phyloP scores from a whole-genome alignment of 371 early-diverging fungal species.

The Actinomortierella ambigua region DNA sequence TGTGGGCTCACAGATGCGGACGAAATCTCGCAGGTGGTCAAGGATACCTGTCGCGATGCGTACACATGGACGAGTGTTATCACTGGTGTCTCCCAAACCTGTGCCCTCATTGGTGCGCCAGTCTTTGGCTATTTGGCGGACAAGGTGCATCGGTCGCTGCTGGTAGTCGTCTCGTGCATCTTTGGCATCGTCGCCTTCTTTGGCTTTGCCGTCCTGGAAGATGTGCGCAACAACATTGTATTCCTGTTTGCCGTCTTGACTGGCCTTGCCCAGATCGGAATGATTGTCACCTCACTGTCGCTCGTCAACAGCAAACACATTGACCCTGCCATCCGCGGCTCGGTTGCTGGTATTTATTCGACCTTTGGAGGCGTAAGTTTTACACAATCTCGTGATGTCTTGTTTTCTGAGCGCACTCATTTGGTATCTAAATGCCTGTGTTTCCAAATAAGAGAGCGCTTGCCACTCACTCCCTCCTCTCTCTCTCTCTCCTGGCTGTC shows the following conservation, averaged over 20 bases:
- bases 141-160: constrained; percentile 48
- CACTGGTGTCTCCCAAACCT: constrained; percentile 69
- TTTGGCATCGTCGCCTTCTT: constrained; percentile 58
- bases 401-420: no score
- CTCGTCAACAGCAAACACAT: constrained; percentile 57
- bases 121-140: constrained; percentile 56
- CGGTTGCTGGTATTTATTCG: constrained; percentile 65
- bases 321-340: constrained; percentile 54
- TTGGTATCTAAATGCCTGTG: no score
- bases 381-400: no score
- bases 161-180: constrained; percentile 52
- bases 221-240: constrained; percentile 53
- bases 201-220: constrained; percentile 51
- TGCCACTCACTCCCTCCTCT: no score
- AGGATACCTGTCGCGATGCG: constrained; percentile 48
- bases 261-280: constrained; percentile 71
- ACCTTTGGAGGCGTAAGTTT: constrained; percentile 58
- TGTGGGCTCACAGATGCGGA: constrained; percentile 44
- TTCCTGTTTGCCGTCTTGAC: constrained; percentile 56
- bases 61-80: constrained; percentile 39
- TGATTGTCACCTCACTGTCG: constrained; percentile 67
- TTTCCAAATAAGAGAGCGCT: no score
- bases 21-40: constrained; percentile 29
- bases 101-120: constrained; percentile 67
- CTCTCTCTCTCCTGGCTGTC: no score